Evolutionary conservation across 441 rosid species (phyloP).

Genomic region (Syzygium malaccense): DNA sequence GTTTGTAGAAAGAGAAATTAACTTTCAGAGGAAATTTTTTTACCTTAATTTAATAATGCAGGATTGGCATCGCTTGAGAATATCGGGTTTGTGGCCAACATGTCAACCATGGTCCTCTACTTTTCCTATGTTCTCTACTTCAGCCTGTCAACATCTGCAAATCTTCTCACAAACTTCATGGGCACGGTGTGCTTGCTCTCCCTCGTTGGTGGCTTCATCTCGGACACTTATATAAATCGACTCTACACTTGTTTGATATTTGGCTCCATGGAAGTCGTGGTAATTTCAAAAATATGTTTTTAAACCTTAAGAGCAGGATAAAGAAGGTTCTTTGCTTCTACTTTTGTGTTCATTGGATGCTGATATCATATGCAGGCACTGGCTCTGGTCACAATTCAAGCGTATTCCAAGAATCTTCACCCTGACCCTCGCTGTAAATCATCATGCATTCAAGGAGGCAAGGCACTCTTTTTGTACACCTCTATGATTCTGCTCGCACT

Average conservation of each 20-base stretch:
- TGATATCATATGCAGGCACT: not conserved
- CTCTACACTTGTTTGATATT: slow-evolving; percentile 28
- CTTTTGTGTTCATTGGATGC: not conserved
- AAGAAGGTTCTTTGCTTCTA: not conserved
- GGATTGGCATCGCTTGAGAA: slow-evolving; percentile 23
- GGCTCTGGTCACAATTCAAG: not conserved
- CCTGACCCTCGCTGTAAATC: not conserved
- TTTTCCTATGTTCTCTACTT: slow-evolving; percentile 30
- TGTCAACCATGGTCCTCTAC: slow-evolving; percentile 38
- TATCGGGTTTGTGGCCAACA: slow-evolving; percentile 52
- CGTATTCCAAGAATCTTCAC: not conserved
- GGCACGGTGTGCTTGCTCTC: slow-evolving; percentile 41
- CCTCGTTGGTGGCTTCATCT: slow-evolving; percentile 43
- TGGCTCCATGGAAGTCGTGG: slow-evolving; percentile 32
- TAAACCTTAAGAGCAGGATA: not conserved
- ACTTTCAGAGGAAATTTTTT: not conserved
- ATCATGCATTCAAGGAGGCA: not conserved
- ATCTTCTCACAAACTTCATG: slow-evolving; percentile 49
- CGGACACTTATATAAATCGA: slow-evolving; percentile 37
- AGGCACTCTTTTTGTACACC: not conserved
- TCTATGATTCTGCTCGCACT: not conserved
- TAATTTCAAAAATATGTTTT: not conserved
- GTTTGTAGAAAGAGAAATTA: no score
- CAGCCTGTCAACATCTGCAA: slow-evolving; percentile 21
- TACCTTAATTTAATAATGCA: slow-evolving; percentile 5